Base-by-base conservation (phyloP, 805 yeast species). In the Metschnikowia colocasiae region DNA sequence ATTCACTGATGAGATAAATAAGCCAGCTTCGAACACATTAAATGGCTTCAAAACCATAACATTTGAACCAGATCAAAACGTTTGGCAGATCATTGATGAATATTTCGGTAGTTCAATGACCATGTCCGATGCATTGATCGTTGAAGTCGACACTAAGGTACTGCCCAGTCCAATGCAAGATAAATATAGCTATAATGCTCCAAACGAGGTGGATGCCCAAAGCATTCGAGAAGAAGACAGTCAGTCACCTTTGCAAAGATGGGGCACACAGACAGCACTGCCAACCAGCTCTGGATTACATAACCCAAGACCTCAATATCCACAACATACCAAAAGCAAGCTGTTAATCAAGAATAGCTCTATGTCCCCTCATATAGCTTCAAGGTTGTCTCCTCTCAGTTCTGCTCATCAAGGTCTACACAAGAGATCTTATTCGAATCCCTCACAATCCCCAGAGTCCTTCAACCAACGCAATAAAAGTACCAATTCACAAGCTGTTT, bases 91-190 rank as follows among this genome's bases (percentile, higher is more conserved):
- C 0, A 54, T 87, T 7, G 90, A 85, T 49, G 67, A 67, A 18
- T 76, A 74, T 55, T 86, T 68, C 58, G 87, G 90, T 0, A 60
- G 68, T n/a, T 88, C 89, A 0, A 86, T 85, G 90, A 53, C 62
- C 2, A 76, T 83, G 74, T 65, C 68, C 15, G 88, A 84, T 42
- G 85, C 92, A 0, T 70, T 86, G 26, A 61, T 84, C 1, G 73
- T 85, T 12, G 86, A 78, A 13, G 57, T 49, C 19, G 36, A 39
- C 30, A 27, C 20, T 29, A 27, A 22, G 16, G 34, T n/a, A 15
- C 42, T 20, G 25, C 23, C 42, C 18, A 39, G 25, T 16, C 15
- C 30, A 18, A 10, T 29, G 26, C 42, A 39, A 12, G 42, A 39
- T 13, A 39, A 20, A n/a, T 39, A 39, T n/a, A 29, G 13, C n/a